Base-by-base conservation (phyloP, 495 filamentous ascomycete genomes). In the Sporormia fimetaria region DNA sequence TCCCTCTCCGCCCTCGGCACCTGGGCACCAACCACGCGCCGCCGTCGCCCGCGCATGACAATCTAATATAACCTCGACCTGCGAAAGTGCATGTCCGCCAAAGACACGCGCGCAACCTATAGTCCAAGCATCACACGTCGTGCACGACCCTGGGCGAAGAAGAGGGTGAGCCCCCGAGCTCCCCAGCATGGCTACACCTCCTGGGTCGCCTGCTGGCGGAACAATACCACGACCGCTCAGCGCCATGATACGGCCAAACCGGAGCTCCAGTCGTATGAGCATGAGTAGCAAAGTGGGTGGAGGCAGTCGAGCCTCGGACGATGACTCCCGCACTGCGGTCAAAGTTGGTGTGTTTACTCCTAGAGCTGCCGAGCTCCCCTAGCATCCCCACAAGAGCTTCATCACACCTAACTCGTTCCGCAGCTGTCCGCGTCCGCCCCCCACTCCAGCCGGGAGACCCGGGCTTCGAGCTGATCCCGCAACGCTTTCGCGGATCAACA, bases 301-400 rank as follows among this genome's bases (percentile, higher is more conserved):
- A 54, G 80, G 82, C 43, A 94, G 84, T 63, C 74, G 88, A 56
- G 81, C 80, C 20, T 94, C 87, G 2, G 90, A 95, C 57, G 90
- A 98, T 53, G 90, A 95, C 69, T 71, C 73, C 28, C 88, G 81
- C 63, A 95, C 90, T 21, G 83, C 90, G n/a, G 90, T 98, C 59
- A 94, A 87, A 93, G 90, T 98, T 62, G 90, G 90, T 98, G 73
- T 57, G 90, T 87, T 25, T 37, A 12, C 28, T 24, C 22, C 31
- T n/a, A n/a, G n/a, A n/a, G 5, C 18, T 18, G 29, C 44, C 25
- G 33, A 16, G 25, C 33, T 22, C 4, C 31, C 22, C 11, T 20
- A 18, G 17, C 39, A 14, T 49, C 40, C 35, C 24, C 42, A 33
- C 40, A 26, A 41, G 16, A 10, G 15, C 21, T 33, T 21, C 38